Percentiles rank a stretch among this genome's conserved stretches.
Conservation (phyloP, 2,329 filamentous ascomycete species). For the Nannizzia gypsea region DNA sequence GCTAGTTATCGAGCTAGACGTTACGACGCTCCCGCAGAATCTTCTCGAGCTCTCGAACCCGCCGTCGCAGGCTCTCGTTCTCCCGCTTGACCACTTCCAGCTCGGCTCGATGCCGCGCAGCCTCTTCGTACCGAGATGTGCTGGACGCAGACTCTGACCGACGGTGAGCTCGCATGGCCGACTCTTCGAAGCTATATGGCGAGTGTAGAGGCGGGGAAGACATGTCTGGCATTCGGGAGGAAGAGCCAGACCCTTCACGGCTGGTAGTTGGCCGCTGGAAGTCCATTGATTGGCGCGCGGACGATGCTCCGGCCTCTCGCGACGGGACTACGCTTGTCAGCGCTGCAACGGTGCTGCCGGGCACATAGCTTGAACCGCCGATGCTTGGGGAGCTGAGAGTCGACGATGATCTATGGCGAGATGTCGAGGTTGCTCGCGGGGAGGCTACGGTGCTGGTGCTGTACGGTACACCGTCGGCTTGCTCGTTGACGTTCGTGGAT, state of each 20-base stretch:
- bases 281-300: conserved; percentile 22
- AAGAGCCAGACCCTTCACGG: conserved; percentile 33
- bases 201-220: conserved; percentile 18
- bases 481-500: conserved; percentile 41
- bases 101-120: conserved; percentile 31
- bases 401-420: conserved; percentile 46
- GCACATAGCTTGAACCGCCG: conserved; percentile 19
- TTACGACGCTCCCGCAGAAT: conserved; percentile 19
- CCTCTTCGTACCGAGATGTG: conserved; percentile 33
- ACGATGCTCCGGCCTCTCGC: conserved; percentile 25
- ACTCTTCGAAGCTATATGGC: conserved; percentile 21
- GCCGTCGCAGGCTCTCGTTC: conserved; percentile 35
- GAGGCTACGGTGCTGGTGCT: conserved; percentile 38
- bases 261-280: conserved; percentile 25
- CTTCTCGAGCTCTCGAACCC: conserved; percentile 35
- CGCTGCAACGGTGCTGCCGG: conserved; percentile 20
- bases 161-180: conserved; percentile 10
- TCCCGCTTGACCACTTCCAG: conserved; percentile 35
- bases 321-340: conserved; percentile 35
- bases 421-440: conserved; percentile 38
- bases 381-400: conserved; percentile 39
- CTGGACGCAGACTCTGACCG: conserved; percentile 21
- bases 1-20: not conserved
- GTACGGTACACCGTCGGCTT: conserved; percentile 31
- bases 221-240: conserved; percentile 20